These are phyloP conservation scores for Saccharomyces hybrid DNA, from an alignment of 1,139 yeast species.

Conservation along the genomic window DNA sequence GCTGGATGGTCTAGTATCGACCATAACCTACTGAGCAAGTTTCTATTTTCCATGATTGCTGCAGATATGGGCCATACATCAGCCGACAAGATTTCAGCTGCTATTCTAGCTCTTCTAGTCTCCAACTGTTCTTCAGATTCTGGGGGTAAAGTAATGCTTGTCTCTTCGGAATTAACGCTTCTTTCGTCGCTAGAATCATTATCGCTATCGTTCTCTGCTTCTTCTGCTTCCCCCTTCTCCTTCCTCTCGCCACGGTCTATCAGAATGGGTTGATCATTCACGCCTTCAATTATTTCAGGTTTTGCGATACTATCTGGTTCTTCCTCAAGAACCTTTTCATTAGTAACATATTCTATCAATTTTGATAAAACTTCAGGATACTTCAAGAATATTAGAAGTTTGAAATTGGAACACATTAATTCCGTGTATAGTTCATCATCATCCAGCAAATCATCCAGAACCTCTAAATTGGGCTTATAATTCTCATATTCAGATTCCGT, in stretches of 20 bases:
- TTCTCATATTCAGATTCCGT: slow-evolving; percentile 25
- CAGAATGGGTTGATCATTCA: slow-evolving; percentile 4
- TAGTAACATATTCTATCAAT: slow-evolving; percentile 62
- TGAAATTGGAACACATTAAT: slow-evolving; percentile 70
- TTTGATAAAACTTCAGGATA: slow-evolving; percentile 59
- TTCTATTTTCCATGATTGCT: slow-evolving; percentile 71
- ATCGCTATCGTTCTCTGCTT: slow-evolving; percentile 4
- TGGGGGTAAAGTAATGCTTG: slow-evolving; percentile 28
- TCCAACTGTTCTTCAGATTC: slow-evolving; percentile 48
- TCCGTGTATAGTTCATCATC: slow-evolving; percentile 84
- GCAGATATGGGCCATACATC: slow-evolving; percentile 95
- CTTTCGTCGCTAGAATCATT: slow-evolving; percentile 20
- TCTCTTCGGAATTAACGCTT: slow-evolving; percentile 25
- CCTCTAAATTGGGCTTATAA: slow-evolving; percentile 32
- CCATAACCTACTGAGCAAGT: slow-evolving; percentile 68
- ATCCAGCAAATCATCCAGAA: slow-evolving; percentile 64
- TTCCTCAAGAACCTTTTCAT: slow-evolving; percentile 27
- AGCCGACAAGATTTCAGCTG: slow-evolving; percentile 83
- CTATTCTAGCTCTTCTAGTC: slow-evolving; percentile 69
- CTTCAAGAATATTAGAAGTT: slow-evolving; percentile 69
- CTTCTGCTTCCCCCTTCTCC: slow-evolving; percentile 6
- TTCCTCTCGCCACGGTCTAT: neutral
- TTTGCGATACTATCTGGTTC: slow-evolving; percentile 9
- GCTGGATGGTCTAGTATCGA: slow-evolving; percentile 54
- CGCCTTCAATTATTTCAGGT: slow-evolving; percentile 6